Evolutionary conservation across 1,284 basidiomycete species (phyloP), one percentile per base, ranked within the genome.

Genomic region (Tilletia horrida): DNA sequence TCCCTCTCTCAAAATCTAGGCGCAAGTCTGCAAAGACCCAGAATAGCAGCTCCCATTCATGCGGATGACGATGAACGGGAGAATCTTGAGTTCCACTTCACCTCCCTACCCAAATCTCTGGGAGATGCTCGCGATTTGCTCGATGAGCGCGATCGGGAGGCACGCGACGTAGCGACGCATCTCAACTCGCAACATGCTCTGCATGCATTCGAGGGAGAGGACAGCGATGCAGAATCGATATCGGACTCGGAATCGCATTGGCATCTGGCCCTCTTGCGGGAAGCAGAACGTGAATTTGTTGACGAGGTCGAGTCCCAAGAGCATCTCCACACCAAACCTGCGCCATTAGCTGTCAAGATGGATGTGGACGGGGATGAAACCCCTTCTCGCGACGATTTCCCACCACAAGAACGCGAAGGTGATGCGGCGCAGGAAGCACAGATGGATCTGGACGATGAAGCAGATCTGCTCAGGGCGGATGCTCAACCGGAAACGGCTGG

Each of bases 101-200:
- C 27, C 8, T 29, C 55, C 29, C 55, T 59, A 18, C 55, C 55
- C 7, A 21, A 29, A 3, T 31, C 55, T 29, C 27, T 59, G 8
- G 14, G 6, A 4, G 55, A 35, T 14, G 21, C 27, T 11, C 27
- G 55, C 2, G 27, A 59, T 18, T 18, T 59, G 55, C 29, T 59
- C 25, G 55, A 59, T 16, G 55, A 59, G n/a, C 25, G 55, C 7
- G 55, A 59, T 59, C 31, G 29, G 14, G 55, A 59, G 27, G 55
- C 55, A 27, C 55, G 27, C 8, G 27, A 59, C 16, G 55, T 29
- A 2, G 55, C 55, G 13, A 3, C 18, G 11, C 31, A 35, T 9
- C 29, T 59, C 55, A 21, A 18, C 1, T 8, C 27, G 55, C 29
- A 27, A 18, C 11, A 13, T 2, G 13, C 4, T 8, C 55, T 21